Evolutionary conservation across 106 monocot genomes (phyloP).

Genomic region (Phalaenopsis equestris): DNA sequence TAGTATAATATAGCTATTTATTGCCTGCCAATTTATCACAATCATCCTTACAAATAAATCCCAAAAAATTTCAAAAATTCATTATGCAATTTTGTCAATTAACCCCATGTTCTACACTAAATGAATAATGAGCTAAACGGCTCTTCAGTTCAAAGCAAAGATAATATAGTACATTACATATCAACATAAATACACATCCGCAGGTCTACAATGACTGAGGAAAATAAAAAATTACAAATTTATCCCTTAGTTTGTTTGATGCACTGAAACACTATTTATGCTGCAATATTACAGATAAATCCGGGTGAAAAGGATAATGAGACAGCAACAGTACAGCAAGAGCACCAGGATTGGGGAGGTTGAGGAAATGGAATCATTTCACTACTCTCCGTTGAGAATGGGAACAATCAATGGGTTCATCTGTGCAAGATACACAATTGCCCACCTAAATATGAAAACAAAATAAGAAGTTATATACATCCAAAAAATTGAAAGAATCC

Average conservation of each 20-base stretch:
- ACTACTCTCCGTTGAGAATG: conserved; percentile 14
- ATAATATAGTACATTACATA: neutral
- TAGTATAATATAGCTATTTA: too few species aligned
- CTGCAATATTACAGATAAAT: neutral
- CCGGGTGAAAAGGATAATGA: neutral
- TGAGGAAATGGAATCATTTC: neutral
- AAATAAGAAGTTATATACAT: neutral
- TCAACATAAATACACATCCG: neutral
- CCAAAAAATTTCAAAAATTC: too few species aligned
- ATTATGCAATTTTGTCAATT: too few species aligned
- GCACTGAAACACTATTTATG: neutral
- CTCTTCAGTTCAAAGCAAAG: too few species aligned
- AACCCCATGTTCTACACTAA: too few species aligned
- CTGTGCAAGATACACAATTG: conserved; percentile 25
- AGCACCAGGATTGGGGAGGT: neutral
- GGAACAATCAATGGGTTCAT: conserved; percentile 27
- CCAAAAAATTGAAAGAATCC: neutral
- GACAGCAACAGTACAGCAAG: neutral
- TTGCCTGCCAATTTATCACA: too few species aligned
- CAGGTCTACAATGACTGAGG: neutral
- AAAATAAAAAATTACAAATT: neutral
- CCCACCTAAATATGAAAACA: conserved; percentile 12
- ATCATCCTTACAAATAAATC: too few species aligned
- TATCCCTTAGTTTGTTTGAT: too few species aligned
- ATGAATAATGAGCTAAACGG: too few species aligned